These are phyloP conservation scores for Catenaria anguillulae DNA, from an alignment of 371 early-diverging fungal species.

Conservation along the genomic window DNA sequence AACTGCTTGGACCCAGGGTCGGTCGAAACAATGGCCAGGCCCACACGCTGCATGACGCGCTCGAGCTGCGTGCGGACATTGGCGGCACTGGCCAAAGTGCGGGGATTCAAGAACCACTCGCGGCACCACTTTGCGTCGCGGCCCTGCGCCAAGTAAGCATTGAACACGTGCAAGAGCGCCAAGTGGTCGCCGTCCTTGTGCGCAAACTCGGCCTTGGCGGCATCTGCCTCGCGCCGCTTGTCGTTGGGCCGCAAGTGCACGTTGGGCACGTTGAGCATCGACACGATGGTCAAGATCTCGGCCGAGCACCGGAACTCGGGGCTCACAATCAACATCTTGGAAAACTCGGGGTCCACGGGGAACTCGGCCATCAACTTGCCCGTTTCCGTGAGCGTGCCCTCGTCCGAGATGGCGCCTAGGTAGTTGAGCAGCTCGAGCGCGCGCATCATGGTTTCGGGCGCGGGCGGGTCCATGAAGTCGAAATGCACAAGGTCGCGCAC, in stretches of 20 bases:
- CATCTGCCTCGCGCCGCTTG: conserved; percentile 69
- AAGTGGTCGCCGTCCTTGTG: conserved; percentile 85
- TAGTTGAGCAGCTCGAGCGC: conserved; percentile 78
- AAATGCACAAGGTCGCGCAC: conserved; percentile 82
- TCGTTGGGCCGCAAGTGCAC: conserved; percentile 83
- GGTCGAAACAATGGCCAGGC: conserved; percentile 52
- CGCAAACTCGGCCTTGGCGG: conserved; percentile 79
- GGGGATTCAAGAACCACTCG: conserved; percentile 71
- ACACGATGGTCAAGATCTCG: conserved; percentile 83
- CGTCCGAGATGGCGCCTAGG: conserved; percentile 77
- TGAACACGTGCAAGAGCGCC: conserved; percentile 84
- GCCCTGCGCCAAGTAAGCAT: conserved; percentile 58
- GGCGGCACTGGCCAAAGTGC: conserved; percentile 79
- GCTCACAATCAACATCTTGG: conserved; percentile 67
- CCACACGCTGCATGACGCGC: conserved; percentile 62
- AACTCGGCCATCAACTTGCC: conserved; percentile 78
- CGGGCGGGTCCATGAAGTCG: conserved; percentile 88
- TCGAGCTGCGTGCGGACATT: conserved; percentile 78
- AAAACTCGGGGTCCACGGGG: conserved; percentile 79
- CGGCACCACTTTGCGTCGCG: conserved; percentile 79
- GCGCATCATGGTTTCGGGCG: conserved; percentile 79
- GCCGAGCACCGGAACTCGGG: conserved; percentile 73
- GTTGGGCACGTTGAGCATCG: conserved; percentile 79
- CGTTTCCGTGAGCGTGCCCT: conserved; percentile 62
- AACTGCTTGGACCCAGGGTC: conserved; percentile 57